These are phyloP conservation scores for Exophiala alcalophila DNA, from an alignment of 2,329 filamentous ascomycete genomes.

Conservation along the genomic window DNA sequence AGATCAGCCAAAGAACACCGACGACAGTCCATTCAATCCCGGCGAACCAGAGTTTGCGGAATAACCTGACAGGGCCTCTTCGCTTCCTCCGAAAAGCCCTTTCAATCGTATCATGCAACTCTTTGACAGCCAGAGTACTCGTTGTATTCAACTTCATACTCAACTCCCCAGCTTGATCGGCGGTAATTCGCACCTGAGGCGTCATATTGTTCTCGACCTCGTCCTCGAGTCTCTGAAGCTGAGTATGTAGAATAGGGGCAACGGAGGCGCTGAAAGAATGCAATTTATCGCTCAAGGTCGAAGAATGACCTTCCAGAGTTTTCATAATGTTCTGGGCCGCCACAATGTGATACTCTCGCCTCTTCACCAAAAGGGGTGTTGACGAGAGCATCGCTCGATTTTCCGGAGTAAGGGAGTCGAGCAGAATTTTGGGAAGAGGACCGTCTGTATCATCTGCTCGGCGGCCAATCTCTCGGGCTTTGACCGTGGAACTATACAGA, in stretches of 20 bases:
- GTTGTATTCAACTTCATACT: constrained; percentile 71
- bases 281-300: constrained; percentile 44
- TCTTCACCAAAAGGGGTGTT: constrained; percentile 35
- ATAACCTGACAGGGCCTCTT: constrained; percentile 65
- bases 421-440: constrained; percentile 35
- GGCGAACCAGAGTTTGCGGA: constrained; percentile 73
- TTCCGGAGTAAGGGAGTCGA: constrained; percentile 34
- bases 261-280: constrained; percentile 40
- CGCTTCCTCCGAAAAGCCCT: constrained; percentile 67
- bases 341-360: constrained; percentile 53
- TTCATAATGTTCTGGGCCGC: constrained; percentile 52
- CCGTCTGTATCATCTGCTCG: constrained; percentile 51
- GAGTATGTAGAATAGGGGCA: constrained; percentile 44
- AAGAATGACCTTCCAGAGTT: constrained; percentile 45
- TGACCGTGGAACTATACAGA: constrained; percentile 81
- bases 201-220: constrained; percentile 51
- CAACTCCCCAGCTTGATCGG: constrained; percentile 77
- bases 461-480: constrained; percentile 74
- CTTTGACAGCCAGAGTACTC: constrained; percentile 76
- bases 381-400: constrained; percentile 37
- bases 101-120: constrained; percentile 72
- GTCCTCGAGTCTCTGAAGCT: constrained; percentile 45
- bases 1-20: constrained; percentile 90
- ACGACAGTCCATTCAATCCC: constrained; percentile 84
- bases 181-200: constrained; percentile 62